Evolutionary conservation across 169 alveolate species (phyloP), one percentile per base, ranked within the genome.

Genomic region (Blepharisma undulans): DNA sequence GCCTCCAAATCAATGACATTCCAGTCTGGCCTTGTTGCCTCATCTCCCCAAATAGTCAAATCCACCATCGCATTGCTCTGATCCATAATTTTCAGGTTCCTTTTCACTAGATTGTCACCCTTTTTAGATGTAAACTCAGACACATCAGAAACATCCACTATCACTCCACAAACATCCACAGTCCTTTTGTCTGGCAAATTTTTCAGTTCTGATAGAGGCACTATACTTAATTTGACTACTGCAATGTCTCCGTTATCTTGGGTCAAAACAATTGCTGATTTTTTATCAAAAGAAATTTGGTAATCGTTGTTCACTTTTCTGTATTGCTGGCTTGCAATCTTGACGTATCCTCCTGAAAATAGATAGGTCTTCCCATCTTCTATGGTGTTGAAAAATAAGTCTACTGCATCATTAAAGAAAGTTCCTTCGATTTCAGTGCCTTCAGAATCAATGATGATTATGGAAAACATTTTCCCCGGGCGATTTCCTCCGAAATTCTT

Each of bases 401-500:
- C 92, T 0, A 87, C 94, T 12, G 92, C 89, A 4, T 90, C 92
- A 71, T 94, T 91, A 59, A 94, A 94, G 34, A 94, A 76, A 12
- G 96, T 94, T 3, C 92, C 94, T 76, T 77, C 29, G 25, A 94
- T 94, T 71, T 91, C 80, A 8, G 92, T 36, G 27, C 95, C 95
- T 16, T 33, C n/a, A 8, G 10, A 21, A 76, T 94, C 96, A 10
- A 94, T 66, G 34, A 94, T 34, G 4, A 90, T 93, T n/a, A 92
- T 36, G 76, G 89, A 91, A 61, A 94, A 76, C 29, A 94, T 74
- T 30, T 84, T 91, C 29, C 97, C 97, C 34, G 32, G 87, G 77
- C 91, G 82, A 85, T 76, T 94, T 94, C 29, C 76, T 74, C 94
- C 94, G 92, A 6, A 22, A 25, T 12, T 19, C 77, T 86, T 91